phyloP scores from a whole-genome alignment of 495 filamentous ascomycete species.

The Pyrenopolyporus hunteri region DNA sequence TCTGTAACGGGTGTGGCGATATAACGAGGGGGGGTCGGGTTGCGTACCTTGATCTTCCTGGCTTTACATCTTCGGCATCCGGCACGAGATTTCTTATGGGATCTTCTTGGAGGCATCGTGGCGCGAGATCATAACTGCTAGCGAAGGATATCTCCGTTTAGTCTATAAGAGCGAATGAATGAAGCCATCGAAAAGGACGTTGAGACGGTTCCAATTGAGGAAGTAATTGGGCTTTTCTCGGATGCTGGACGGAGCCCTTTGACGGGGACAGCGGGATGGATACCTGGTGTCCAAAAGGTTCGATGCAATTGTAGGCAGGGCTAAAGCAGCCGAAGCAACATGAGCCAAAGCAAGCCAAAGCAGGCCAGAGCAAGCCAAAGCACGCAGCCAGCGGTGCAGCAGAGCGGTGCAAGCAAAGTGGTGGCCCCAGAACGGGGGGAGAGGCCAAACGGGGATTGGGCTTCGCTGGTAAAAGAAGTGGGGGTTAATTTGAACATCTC shows the following conservation, averaged over 20 bases:
- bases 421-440: too few species aligned
- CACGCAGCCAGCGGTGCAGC: too few species aligned
- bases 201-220: slow-evolving; percentile 1
- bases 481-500: slow-evolving; percentile 7
- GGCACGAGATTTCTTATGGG: slow-evolving; percentile 67
- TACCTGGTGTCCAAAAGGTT: slow-evolving; percentile 3
- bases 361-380: too few species aligned
- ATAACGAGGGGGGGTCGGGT: too few species aligned
- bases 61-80: slow-evolving; percentile 67
- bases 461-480: slow-evolving; percentile 1
- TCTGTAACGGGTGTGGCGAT: too few species aligned
- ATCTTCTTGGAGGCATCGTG: slow-evolving; percentile 62
- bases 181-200: slow-evolving; percentile 37
- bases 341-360: too few species aligned
- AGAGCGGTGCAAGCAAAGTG: too few species aligned
- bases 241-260: slow-evolving; percentile 9
- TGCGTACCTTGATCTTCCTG: slow-evolving; percentile 67
- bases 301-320: slow-evolving; percentile 1
- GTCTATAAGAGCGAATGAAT: slow-evolving; percentile 28
- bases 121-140: slow-evolving; percentile 29
- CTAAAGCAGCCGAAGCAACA: too few species aligned
- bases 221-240: slow-evolving; percentile 7
- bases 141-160: slow-evolving; percentile 1
- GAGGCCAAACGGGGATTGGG: slow-evolving; percentile 5
- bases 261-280: too few species aligned